Evolutionary conservation across 257 asterid species (phyloP), one percentile per base, ranked within the genome.

Genomic region (Gynochthodes officinalis): DNA sequence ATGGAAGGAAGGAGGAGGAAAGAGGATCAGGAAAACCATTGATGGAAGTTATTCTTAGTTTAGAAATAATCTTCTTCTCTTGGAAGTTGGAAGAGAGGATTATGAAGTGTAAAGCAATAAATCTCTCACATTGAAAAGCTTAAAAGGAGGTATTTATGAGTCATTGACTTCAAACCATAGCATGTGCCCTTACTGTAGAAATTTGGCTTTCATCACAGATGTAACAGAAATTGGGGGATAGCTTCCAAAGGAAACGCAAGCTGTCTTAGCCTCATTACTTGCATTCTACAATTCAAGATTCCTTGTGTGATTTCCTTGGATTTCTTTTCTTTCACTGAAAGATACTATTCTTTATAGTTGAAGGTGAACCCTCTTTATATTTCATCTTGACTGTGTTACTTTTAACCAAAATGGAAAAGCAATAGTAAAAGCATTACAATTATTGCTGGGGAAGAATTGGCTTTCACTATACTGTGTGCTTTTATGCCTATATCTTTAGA

Each of bases 91-190:
- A 61, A 32, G 72, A 32, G 72, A 37, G 75, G 23, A 49, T 53
- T 78, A 74, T 85, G 84, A 87, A 79, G 91, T 86, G 89, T 90
- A 95, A 92, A 92, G 97, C 95, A 92, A 88, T 82, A 78, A 78
- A 64, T 77, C 80, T 69, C 67, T 67, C 73, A 82, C 50, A 86
- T 71, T 82, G 78, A 44, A 75, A 87, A 87, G 84, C 78, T 78
- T 82, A 75, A 73, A 46, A 59, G 58, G 67, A 62, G 74, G 40
- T 44, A 18, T 74, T 73, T 76, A 49, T 40, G 73, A 54, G 81
- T 78, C 89, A 80, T 76, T 89, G 80, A 78, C 87, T 89, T 85
- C 69, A 79, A 27, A 80, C 74, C 70, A 50, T 77, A 75, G 80
- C 82, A 72, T 25, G 72, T 44, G 73, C 62, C 54, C 25, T 55